Evolutionary conservation across 495 filamentous ascomycete species (phyloP), one percentile per base, ranked within the genome.

Genomic region (Xylaria flabelliformis): DNA sequence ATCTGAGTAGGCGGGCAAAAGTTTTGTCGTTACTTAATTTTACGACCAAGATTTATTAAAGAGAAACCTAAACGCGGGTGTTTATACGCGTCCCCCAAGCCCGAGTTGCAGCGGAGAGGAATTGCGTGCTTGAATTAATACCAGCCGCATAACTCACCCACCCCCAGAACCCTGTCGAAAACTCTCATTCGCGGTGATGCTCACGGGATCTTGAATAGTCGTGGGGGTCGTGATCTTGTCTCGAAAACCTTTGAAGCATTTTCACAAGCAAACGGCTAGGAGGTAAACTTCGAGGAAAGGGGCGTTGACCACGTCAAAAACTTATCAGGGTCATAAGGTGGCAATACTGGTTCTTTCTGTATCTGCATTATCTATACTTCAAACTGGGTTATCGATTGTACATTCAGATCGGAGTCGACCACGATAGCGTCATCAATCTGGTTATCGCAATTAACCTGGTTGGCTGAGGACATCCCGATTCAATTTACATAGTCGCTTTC

Each of bases 41-140:
- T 67, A 67, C 56, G 29, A 34, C 0, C 50, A 44, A 44, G 50
- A 19, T 42, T 56, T 67, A 41, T 12, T 32, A 41, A n/a, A 67
- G 34, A 56, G 21, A 64, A 65, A 65, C 61, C 70, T 44, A 44
- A 32, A 64, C 46, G 70, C 61, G 50, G 46, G 61, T 58, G 41
- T 63, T 67, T 66, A 2, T 39, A 65, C 68, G 62, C 68, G 29
- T 67, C 24, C n/a, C 19, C 65, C 48, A 34, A 56, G 46, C 21
- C 68, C 67, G 17, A 72, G 72, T 73, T 71, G 72, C 71, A 74
- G 71, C 55, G 64, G 39, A 39, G 15, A 58, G 59, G 12, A 58
- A 74, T 77, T 76, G 75, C 77, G 75, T 76, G 77, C 77, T 79
- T 64, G 42, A 32, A 42, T 51, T 24, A 64, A 19, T 51, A 55